Base-by-base conservation (phyloP, 2,329 filamentous ascomycete genomes). In the Drechslerella stenobrocha region DNA sequence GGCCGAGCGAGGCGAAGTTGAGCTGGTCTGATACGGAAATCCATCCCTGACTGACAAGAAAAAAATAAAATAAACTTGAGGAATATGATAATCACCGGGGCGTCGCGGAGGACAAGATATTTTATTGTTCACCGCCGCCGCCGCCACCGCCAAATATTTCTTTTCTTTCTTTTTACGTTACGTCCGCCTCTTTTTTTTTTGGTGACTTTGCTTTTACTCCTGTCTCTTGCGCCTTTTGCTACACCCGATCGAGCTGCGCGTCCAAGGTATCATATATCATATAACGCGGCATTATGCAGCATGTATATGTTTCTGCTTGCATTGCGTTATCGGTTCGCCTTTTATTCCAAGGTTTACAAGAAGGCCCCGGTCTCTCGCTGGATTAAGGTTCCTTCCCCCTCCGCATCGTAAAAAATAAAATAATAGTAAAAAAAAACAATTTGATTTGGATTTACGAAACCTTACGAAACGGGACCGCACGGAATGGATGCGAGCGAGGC, bases 61-160 rank as follows among this genome's bases (percentile, higher is more conserved):
- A 15, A 34, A 23, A 37, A 15, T 24, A 44, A 24, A n/a, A 9
- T 47, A 47, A 46, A 24, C 52, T 13, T 42, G 18, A 58, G 45
- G 53, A n/a, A n/a, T n/a, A n/a, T n/a, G n/a, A 46, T 35, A 58
- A 58, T 45, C 32, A 28, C 22, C 63, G 63, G 63, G 60, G 60
- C 50, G 51, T 46, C 32, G 55, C 63, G 63, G 63, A 50, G 48
- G 60, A 60, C 63, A 55, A 67, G 61, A 67, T 66, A 66, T 66
- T 66, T 66, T 47, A 52, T 64, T 34, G 52, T 23, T 24, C 22
- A 45, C 40, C 40, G 40, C 22, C 40, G 22, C 15, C 40, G 22
- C 22, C 13, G 22, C n/a, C 26, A 9, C 20, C 44, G 26, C 9
- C 18, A 44, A 52, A 9, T 44, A 34, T 30, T 37, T 23, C 28